phyloP scores from a whole-genome alignment of 345 rosid genomes.

The Acer yangbiense region DNA sequence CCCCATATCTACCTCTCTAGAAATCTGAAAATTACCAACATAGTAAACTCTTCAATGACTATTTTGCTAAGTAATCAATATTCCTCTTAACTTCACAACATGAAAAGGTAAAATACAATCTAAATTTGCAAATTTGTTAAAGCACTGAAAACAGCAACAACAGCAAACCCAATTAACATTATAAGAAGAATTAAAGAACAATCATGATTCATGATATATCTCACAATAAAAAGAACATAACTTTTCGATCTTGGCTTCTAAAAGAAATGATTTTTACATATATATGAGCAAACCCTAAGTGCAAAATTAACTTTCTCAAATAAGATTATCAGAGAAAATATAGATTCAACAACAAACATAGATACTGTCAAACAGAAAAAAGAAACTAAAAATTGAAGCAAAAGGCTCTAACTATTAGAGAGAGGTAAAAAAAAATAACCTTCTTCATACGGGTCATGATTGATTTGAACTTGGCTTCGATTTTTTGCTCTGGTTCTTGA shows the following conservation, averaged over 20 bases:
- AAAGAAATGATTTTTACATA: neutral
- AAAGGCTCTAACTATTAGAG: neutral
- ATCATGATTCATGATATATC: neutral
- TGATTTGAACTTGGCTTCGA: neutral
- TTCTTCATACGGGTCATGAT: neutral
- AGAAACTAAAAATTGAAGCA: neutral
- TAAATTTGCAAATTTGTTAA: no score
- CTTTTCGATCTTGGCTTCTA: neutral
- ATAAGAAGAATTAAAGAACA: no score
- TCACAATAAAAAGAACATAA: neutral
- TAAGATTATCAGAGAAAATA: neutral
- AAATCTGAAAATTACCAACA: constrained; percentile 12
- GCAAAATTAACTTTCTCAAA: no score
- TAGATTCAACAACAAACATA: constrained; percentile 6
- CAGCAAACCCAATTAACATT: no score
- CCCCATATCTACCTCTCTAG: neutral
- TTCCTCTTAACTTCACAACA: neutral
- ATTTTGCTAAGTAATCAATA: neutral
- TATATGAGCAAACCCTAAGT: neutral
- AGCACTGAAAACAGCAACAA: no score
- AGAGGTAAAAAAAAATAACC: neutral
- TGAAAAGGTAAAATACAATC: neutral
- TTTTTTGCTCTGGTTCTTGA: neutral
- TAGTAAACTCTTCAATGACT: neutral
- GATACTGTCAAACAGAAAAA: neutral